A percentile compares a stretch with the other conserved stretches of the same genome.
phyloP scores from a whole-genome alignment of 1,284 basidiomycete species.

The Phaffia rhodozyma region DNA sequence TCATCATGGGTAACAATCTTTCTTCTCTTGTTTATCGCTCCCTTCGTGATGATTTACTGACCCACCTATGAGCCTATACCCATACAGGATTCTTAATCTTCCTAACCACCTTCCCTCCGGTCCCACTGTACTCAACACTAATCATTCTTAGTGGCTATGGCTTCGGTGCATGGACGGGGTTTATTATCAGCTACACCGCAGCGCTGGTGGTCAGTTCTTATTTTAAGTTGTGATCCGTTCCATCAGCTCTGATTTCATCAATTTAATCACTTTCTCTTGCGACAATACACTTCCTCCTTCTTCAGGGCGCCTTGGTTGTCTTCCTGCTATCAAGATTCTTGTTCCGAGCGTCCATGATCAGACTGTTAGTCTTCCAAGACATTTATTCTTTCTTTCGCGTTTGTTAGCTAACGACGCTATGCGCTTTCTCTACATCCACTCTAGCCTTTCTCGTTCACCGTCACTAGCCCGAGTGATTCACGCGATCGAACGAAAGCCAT shows the following conservation, averaged over 20 bases:
- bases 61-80: neutral
- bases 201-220: constrained; percentile 26
- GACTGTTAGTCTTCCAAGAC: constrained; percentile 25
- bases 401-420: neutral
- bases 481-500: constrained; percentile 34
- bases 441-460: constrained; percentile 22
- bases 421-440: neutral
- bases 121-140: constrained; percentile 42
- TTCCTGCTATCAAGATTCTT: constrained; percentile 37
- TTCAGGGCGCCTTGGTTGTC: constrained; percentile 38
- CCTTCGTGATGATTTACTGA: neutral
- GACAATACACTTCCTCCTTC: neutral
- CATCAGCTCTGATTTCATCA: neutral
- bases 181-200: constrained; percentile 39
- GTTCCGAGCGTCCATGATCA: constrained; percentile 33
- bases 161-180: constrained; percentile 40
- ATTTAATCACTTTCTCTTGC: neutral
- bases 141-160: constrained; percentile 42
- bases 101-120: constrained; percentile 36
- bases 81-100: constrained; percentile 29
- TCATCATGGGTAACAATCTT: constrained; percentile 28
- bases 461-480: constrained; percentile 31
- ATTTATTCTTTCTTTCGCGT: neutral
- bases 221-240: neutral
- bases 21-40: neutral